Evolutionary conservation across 2,329 filamentous ascomycete genomes (phyloP), one percentile per base, ranked within the genome.

Genomic region (Pezicula radicicola): DNA sequence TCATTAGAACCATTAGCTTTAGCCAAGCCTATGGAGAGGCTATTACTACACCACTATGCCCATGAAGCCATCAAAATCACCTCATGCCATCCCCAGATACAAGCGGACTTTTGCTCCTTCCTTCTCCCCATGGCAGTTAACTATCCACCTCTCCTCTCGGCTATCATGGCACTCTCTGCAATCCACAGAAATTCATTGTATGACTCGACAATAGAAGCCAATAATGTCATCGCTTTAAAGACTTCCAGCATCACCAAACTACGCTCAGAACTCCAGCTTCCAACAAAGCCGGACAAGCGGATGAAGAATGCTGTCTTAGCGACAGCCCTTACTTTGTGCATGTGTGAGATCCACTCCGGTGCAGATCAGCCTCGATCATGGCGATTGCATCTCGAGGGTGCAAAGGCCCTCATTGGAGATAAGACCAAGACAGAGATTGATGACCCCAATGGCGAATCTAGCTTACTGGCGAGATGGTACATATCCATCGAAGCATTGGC

Each of bases 41-140:
- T 45, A n/a, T 45, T 45, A 21, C 27, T 45, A 8, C 42, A 45
- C 28, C 42, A 45, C n/a, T 45, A 45, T 33, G 42, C 42, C 13
- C 25, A 45, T 4, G 42, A 45, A 30, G 42, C 42, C 25, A 27
- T 45, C 42, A 45, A 45, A 27, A 45, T 45, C 19, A 45, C 42
- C 3, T 45, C 42, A 28, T 45, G 42, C 28, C 42, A 45, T 12
- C 42, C 42, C 27, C 42, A 45, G 21, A 72, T 72, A 66, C 70
- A 71, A 46, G 62, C 64, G 28, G 68, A 72, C 50, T 71, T 73
- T 48, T 72, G 69, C 57, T 62, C 64, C 19, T 69, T 71, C 67
- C 63, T 73, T n/a, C 63, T 73, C 16, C 71, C 71, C 1, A 72
- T 72, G 69, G 71, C 70, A 18, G 59, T 72, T 1, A 66, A 72